Evolutionary conservation across 2,329 filamentous ascomycete species (phyloP).

Genomic region (Myriosclerotinia curreyana): DNA sequence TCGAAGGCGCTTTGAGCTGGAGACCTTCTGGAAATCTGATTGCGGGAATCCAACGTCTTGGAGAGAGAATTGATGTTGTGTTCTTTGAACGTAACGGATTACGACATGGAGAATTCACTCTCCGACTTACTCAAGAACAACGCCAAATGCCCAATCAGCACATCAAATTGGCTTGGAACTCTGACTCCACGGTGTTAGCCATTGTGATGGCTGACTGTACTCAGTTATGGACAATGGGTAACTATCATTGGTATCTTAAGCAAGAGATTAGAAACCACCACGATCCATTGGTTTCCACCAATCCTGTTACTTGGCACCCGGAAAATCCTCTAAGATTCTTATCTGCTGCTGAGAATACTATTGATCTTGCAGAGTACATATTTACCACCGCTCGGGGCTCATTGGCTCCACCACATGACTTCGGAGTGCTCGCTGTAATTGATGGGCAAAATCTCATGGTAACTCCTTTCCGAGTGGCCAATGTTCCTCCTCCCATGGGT

Average conservation of each 20-base stretch:
- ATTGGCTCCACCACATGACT: conserved; percentile 67
- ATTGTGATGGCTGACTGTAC: conserved; percentile 70
- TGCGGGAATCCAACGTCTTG: conserved; percentile 74
- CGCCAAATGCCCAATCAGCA: conserved; percentile 52
- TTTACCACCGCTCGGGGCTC: conserved; percentile 68
- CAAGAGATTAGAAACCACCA: conserved; percentile 65
- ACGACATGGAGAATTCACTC: conserved; percentile 88
- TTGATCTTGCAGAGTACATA: conserved; percentile 64
- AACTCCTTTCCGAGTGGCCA: conserved; percentile 79
- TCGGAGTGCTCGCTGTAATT: conserved; percentile 76
- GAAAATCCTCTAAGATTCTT: conserved; percentile 74
- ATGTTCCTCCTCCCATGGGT: conserved; percentile 90
- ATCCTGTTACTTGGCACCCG: conserved; percentile 66
- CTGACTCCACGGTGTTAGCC: conserved; percentile 85
- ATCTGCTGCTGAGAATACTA: conserved; percentile 48
- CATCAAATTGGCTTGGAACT: conserved; percentile 79
- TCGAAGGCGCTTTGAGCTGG: conserved; percentile 90
- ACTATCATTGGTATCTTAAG: conserved; percentile 98
- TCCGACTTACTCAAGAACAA: conserved; percentile 63
- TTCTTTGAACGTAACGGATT: conserved; percentile 98
- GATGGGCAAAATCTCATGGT: conserved; percentile 79
- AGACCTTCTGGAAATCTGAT: conserved; percentile 86
- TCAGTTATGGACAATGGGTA: conserved; percentile 96
- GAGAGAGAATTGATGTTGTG: conserved; percentile 71
- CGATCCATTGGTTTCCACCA: conserved; percentile 39